Evolutionary conservation across 768 basidiomycete species (phyloP), one percentile per base, ranked within the genome.

Genomic region (Rhizopogon vinicolor): DNA sequence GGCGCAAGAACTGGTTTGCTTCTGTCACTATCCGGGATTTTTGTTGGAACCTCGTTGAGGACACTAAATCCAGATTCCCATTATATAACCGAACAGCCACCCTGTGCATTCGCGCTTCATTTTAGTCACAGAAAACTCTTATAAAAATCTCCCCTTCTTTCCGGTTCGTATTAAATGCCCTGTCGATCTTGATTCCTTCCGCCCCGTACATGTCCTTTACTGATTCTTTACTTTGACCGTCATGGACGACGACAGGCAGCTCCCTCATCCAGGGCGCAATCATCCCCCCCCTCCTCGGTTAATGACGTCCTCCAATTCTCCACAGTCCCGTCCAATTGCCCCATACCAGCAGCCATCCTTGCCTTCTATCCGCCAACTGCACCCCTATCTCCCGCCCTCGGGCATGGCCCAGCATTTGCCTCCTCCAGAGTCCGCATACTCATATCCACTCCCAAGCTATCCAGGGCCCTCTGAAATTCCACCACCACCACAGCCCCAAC

Each of bases 361-460:
- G 28, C 87, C 87, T 4, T 82, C 87, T 49, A 88, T 89, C 63
- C 82, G 82, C 50, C 81, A 85, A 35, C 73, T 89, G 22, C 84
- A 87, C 65, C 84, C 83, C 29, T 83, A 82, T 68, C 78, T 85
- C 19, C 79, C 81, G 3, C 80, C 79, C n/a, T 72, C 84, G 7
- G 74, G 75, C 49, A 61, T 63, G 56, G 58, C 60, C 39, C 70
- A 59, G 35, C 71, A 68, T 51, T 60, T 64, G 2, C 66, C 69
- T 7, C 57, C 60, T 19, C 68, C 62, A 31, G 64, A 63, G 40
- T 62, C 67, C 18, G 45, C 69, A 22, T 69, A 68, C 58, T 43
- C 65, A 5, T 68, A 66, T 37, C 62, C 69, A 28, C 56, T 63
- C 12, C 52, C 66, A 18, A 54, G 59, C 16, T 63, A 63, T 45